Percentiles rank a stretch among this genome's conserved stretches.
phyloP scores from a whole-genome alignment of 2,329 filamentous ascomycete species.

The Thielaviopsis punctulata region DNA sequence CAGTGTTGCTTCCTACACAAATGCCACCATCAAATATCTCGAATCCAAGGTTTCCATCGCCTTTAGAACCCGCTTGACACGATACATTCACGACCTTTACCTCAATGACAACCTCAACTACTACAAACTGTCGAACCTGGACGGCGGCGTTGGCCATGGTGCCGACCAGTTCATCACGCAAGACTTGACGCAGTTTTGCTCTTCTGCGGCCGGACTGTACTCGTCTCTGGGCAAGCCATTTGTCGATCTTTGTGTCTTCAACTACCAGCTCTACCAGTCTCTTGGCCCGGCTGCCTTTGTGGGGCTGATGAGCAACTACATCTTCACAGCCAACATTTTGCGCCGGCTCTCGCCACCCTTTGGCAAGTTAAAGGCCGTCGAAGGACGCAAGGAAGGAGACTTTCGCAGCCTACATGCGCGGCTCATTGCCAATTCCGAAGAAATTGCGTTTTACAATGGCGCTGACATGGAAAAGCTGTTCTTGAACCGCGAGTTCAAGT shows the following conservation, averaged over 20 bases:
- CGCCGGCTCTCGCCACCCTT: slow-evolving; percentile 84
- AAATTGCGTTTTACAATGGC: slow-evolving; percentile 93
- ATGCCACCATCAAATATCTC: slow-evolving; percentile 97
- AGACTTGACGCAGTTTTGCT: slow-evolving; percentile 88
- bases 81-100: slow-evolving; percentile 95
- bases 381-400: slow-evolving; percentile 87
- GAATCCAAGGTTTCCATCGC: slow-evolving; percentile 97
- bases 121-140: slow-evolving; percentile 84
- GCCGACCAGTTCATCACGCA: slow-evolving; percentile 97
- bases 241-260: slow-evolving; percentile 95
- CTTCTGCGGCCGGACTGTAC: slow-evolving; percentile 78
- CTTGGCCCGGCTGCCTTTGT: slow-evolving; percentile 75
- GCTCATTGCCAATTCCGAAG: slow-evolving; percentile 90
- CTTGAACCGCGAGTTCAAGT: slow-evolving; percentile 79
- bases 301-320: slow-evolving; percentile 81
- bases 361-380: slow-evolving; percentile 89
- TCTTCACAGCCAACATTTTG: slow-evolving; percentile 79
- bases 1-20: slow-evolving; percentile 87
- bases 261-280: slow-evolving; percentile 87
- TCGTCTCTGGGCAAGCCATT: slow-evolving; percentile 95
- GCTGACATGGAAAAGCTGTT: slow-evolving; percentile 90
- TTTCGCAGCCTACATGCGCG: slow-evolving; percentile 83
- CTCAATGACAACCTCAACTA: slow-evolving; percentile 90
- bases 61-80: slow-evolving; percentile 82
- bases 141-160: slow-evolving; percentile 79